Evolutionary conservation across 305 asterid species (phyloP), one percentile per base, ranked within the genome.

Genomic region (Fraxinus greggii): DNA sequence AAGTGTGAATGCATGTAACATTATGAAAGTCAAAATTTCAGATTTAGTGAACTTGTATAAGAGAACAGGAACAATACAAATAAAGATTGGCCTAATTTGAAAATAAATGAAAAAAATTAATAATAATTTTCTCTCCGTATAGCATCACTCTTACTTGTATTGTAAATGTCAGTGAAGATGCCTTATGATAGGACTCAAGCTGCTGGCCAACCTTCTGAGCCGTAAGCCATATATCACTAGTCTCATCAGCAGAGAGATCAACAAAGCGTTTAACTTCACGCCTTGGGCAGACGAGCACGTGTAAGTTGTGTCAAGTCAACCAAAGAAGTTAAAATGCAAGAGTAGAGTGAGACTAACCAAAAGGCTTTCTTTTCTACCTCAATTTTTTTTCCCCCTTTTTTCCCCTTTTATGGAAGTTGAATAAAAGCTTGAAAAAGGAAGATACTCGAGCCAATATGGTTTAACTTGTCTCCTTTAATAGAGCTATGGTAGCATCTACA

Each of bases 281-380:
- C 86, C 89, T 92, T 81, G 99, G 99, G 88, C 97, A 93, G 85
- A 94, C 93, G 79, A 96, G 99, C 86, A 96, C 99, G 83, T 96
- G 98, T 94, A 76, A 74, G 78, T 86, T 72, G 81, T 12, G 98
- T 96, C 86, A 96, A 96, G 99, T 69, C 81, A 79, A 82, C 88
- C 87, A 82, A 80, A 78, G 61, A 82, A 69, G 17, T 17, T 10
- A 29, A 83, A 79, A 77, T 42, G 15, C n/a, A 12, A 54, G 51
- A 5, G 77, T 33, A 24, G 24, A 65, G 77, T 21, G 42, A 33
- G 7, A 42, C 23, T 63, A 29, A 29, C 75, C 13, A 4, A 29
- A 69, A 4, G 21, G 21, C 23, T 69, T 69, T 15, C 75, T 69
- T 13, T 29, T 69, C 3, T 28, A 15, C n/a, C 3, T 6, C n/a